Evolutionary conservation across 768 basidiomycete species (phyloP).

Genomic region (Collybia mongolica): DNA sequence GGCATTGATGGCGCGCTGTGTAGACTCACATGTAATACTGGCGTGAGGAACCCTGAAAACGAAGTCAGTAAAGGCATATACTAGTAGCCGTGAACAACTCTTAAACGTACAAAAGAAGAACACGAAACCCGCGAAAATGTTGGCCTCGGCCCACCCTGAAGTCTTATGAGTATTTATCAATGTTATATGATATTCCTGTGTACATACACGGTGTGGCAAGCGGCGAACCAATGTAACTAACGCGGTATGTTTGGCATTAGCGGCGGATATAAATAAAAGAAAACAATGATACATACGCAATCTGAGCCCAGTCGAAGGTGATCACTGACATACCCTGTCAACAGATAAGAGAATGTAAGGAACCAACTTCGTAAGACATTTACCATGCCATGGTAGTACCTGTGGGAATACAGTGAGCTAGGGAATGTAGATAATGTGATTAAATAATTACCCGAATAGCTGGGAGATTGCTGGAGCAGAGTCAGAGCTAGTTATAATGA

Average conservation of each 20-base stretch:
- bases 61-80: neutral
- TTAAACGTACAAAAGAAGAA: slow-evolving; percentile 58
- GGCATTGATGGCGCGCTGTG: neutral
- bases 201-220: slow-evolving; percentile 40
- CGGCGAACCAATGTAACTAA: slow-evolving; percentile 52
- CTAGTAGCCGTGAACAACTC: neutral
- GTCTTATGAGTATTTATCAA: neutral
- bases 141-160: slow-evolving; percentile 71
- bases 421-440: neutral
- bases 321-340: slow-evolving; percentile 41
- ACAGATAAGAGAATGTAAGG: slow-evolving; percentile 28
- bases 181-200: neutral
- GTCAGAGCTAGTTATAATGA: neutral
- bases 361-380: slow-evolving; percentile 32
- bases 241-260: neutral
- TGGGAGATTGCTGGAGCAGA: slow-evolving; percentile 36
- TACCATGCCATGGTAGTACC: slow-evolving; percentile 47
- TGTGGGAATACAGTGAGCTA: slow-evolving; percentile 2
- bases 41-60: slow-evolving; percentile 49
- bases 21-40: slow-evolving; percentile 49
- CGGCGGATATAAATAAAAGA: neutral
- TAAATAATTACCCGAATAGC: slow-evolving; percentile 40
- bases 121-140: slow-evolving; percentile 59
- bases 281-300: slow-evolving; percentile 40
- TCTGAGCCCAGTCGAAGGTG: slow-evolving; percentile 58